These are phyloP conservation scores for Leptoxyphium fumago DNA, from an alignment of 2,329 filamentous ascomycete species.

Conservation along the genomic window DNA sequence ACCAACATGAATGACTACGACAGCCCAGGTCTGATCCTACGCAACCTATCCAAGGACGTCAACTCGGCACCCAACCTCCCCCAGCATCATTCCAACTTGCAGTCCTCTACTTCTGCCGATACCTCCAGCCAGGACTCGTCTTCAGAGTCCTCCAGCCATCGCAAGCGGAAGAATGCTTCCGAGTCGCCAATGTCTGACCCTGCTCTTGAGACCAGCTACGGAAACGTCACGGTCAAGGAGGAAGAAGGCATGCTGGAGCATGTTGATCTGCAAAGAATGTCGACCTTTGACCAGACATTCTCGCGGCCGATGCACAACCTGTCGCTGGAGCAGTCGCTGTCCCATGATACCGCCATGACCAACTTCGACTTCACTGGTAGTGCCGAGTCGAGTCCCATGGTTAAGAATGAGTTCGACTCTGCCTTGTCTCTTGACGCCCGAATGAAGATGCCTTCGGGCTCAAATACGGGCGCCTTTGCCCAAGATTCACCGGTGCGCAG, in stretches of 20 bases:
- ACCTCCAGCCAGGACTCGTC: slow-evolving; percentile 28
- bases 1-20: slow-evolving; percentile 17
- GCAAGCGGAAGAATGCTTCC: slow-evolving; percentile 26
- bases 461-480: slow-evolving; percentile 9
- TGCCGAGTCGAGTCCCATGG: slow-evolving; percentile 1
- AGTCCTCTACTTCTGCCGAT: slow-evolving; percentile 21
- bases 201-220: slow-evolving; percentile 8
- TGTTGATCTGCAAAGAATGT: slow-evolving; percentile 10
- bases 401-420: slow-evolving; percentile 12
- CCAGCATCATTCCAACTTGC: slow-evolving; percentile 1
- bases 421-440: slow-evolving; percentile 16
- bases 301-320: slow-evolving; percentile 19
- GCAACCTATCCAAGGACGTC: slow-evolving; percentile 16
- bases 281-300: slow-evolving; percentile 15
- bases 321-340: slow-evolving; percentile 15
- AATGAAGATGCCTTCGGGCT: slow-evolving; percentile 9
- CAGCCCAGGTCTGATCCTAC: slow-evolving; percentile 12
- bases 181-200: slow-evolving; percentile 22
- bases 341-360: not conserved
- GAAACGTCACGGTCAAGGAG: slow-evolving; percentile 12
- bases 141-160: slow-evolving; percentile 25
- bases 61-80: slow-evolving; percentile 6
- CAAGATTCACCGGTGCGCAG: slow-evolving; percentile 15
- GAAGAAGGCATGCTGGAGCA: slow-evolving; percentile 16
- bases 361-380: slow-evolving; percentile 43